Conservation (phyloP, 345 rosid species). For the Lenwebbia sp. region DNA sequence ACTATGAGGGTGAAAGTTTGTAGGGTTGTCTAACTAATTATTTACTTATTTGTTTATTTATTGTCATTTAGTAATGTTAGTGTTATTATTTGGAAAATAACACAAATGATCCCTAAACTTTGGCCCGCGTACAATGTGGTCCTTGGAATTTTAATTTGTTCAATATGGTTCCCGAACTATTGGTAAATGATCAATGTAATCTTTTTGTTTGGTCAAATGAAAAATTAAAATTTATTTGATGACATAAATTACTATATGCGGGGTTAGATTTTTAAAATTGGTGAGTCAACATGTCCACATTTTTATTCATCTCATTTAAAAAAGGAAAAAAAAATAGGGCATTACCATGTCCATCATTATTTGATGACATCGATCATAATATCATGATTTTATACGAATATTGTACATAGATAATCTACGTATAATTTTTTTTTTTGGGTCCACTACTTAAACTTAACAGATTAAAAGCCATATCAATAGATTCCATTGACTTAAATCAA, state of each 20-base stretch:
- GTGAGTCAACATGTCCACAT: not conserved
- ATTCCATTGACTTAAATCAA: not conserved
- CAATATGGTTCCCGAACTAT: not conserved
- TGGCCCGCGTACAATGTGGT: not conserved
- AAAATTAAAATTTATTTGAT: not conserved
- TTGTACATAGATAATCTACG: not conserved
- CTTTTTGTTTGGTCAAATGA: not conserved
- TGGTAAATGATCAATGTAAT: not conserved
- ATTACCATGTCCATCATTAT: not conserved
- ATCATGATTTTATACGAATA: not conserved
- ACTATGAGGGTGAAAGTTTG: not conserved
- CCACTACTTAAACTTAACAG: fast-evolving
- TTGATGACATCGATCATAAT: fast-evolving
- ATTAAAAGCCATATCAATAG: not conserved
- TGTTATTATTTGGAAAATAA: not conserved
- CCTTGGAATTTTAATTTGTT: not conserved
- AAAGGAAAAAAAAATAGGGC: not conserved
- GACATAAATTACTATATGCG: not conserved
- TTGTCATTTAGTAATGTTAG: too few species aligned
- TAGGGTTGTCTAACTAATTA: not conserved
- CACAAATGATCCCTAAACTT: not conserved
- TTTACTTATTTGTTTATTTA: too few species aligned
- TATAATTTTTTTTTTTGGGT: not conserved
- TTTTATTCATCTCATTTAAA: not conserved
- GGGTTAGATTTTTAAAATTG: not conserved